A percentile compares a stretch with the other conserved stretches of the same genome.
Evolutionary conservation across 208 protist species (phyloP).

Genomic region (Leishmania amazonensis): DNA sequence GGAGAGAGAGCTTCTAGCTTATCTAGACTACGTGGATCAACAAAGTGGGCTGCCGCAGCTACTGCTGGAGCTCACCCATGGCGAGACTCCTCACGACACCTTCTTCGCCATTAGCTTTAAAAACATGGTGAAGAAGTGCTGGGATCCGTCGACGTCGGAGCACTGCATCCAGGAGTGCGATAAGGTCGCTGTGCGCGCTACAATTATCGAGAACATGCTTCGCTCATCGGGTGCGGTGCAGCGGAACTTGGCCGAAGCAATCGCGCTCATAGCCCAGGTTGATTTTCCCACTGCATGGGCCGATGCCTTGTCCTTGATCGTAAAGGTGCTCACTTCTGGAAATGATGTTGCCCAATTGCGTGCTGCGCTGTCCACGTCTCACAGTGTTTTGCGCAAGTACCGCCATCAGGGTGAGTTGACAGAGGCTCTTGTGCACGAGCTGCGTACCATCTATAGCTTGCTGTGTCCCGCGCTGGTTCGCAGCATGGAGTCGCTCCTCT

Average conservation of each 20-base stretch:
- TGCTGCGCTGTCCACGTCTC: slow-evolving; percentile 79
- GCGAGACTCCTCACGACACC: slow-evolving; percentile 29
- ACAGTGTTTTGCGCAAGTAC: slow-evolving; percentile 94
- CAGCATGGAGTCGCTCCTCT: slow-evolving; percentile 30
- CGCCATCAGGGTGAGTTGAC: slow-evolving; percentile 58
- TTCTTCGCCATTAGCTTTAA: slow-evolving; percentile 88
- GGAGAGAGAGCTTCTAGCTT: slow-evolving; percentile 58
- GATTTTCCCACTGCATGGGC: slow-evolving; percentile 95
- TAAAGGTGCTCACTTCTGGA: slow-evolving; percentile 36
- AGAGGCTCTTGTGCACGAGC: slow-evolving; percentile 55
- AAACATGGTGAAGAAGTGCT: slow-evolving; percentile 88
- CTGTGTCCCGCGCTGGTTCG: slow-evolving; percentile 40
- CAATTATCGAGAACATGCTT: slow-evolving; percentile 74
- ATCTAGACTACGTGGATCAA: slow-evolving; percentile 65
- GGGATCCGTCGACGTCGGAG: slow-evolving; percentile 68
- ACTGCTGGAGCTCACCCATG: slow-evolving; percentile 53
- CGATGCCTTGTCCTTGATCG: slow-evolving; percentile 76
- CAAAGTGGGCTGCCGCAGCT: slow-evolving; percentile 67
- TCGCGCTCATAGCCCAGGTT: slow-evolving; percentile 84
- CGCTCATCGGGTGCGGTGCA: slow-evolving; percentile 51
- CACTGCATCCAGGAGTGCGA: slow-evolving; percentile 80
- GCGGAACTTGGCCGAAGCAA: slow-evolving; percentile 88
- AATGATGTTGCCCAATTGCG: slow-evolving; percentile 37
- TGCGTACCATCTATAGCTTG: slow-evolving; percentile 66
- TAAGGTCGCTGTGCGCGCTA: slow-evolving; percentile 60